phyloP scores from a whole-genome alignment of 2,329 filamentous ascomycete genomes.

The Cladosporium sp. region DNA sequence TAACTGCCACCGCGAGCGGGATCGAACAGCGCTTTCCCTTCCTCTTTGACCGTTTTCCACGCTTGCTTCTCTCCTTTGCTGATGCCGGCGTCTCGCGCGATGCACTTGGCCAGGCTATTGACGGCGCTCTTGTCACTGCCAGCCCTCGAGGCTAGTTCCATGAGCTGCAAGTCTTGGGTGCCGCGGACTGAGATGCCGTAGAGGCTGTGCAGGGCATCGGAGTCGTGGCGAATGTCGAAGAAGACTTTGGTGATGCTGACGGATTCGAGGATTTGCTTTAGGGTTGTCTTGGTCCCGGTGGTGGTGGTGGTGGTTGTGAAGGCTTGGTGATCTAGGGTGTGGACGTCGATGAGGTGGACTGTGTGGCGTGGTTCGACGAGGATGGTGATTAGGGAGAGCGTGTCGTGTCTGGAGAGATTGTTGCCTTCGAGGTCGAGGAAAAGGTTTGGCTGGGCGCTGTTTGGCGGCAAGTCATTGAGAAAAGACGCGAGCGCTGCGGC shows the following conservation, averaged over 20 bases:
- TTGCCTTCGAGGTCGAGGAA: conserved; percentile 54
- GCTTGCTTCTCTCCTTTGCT: background rate
- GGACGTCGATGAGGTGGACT: conserved; percentile 50
- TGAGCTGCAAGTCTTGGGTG: conserved; percentile 57
- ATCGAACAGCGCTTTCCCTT: conserved; percentile 42
- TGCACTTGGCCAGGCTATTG: conserved; percentile 43
- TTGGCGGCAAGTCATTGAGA: background rate
- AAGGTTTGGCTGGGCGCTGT: conserved; percentile 27
- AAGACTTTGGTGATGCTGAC: conserved; percentile 49
- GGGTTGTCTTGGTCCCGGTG: conserved; percentile 27
- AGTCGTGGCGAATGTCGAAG: conserved; percentile 61
- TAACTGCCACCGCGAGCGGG: conserved; percentile 47
- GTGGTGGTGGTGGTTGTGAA: conserved; percentile 43
- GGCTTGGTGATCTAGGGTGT: conserved; percentile 37
- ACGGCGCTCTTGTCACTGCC: conserved; percentile 25
- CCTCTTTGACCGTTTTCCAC: conserved; percentile 42
- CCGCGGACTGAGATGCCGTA: conserved; percentile 47
- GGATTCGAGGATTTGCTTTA: conserved; percentile 49
- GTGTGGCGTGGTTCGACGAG: conserved; percentile 34
- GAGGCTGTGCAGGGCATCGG: conserved; percentile 54
- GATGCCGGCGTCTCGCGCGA: conserved; percentile 33
- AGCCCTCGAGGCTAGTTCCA: conserved; percentile 50
- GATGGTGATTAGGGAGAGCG: conserved; percentile 49
- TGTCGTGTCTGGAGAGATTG: conserved; percentile 45
- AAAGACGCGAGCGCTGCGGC: background rate